These are phyloP conservation scores for Tylopilus sp. DNA, from an alignment of 1,284 basidiomycete species.

Conservation along the genomic window DNA sequence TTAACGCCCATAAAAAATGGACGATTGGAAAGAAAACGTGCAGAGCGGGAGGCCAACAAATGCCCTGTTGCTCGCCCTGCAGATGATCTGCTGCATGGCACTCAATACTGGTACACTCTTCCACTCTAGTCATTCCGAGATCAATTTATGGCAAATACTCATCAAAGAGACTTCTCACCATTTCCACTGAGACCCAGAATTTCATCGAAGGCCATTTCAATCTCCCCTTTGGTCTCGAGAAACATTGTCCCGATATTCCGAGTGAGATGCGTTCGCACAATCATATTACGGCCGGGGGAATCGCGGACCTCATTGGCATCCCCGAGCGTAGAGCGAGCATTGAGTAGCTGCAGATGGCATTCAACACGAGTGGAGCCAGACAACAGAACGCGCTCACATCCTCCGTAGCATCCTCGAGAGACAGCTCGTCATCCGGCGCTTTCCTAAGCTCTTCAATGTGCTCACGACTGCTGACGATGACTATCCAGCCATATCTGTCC, in stretches of 20 bases:
- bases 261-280: background rate
- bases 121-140: conserved; percentile 1
- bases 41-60: conserved; percentile 41
- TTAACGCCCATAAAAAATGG: background rate
- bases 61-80: conserved; percentile 34
- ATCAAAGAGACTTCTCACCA: background rate
- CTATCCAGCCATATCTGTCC: conserved; percentile 34
- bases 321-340: background rate
- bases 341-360: background rate
- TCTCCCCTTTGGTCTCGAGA: background rate
- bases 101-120: conserved; percentile 28
- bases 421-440: conserved; percentile 39
- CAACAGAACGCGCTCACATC: conserved; percentile 28
- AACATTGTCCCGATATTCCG: background rate
- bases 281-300: background rate
- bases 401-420: conserved; percentile 30
- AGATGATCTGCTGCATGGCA: conserved; percentile 28
- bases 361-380: background rate
- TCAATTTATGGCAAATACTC: background rate
- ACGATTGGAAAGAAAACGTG: conserved; percentile 9
- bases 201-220: background rate
- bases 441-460: background rate
- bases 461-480: conserved; percentile 35
- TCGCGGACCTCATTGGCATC: background rate
- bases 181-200: background rate